Evolutionary conservation across 2,329 filamentous ascomycete genomes (phyloP).

Genomic region (Fusarium irregulare): DNA sequence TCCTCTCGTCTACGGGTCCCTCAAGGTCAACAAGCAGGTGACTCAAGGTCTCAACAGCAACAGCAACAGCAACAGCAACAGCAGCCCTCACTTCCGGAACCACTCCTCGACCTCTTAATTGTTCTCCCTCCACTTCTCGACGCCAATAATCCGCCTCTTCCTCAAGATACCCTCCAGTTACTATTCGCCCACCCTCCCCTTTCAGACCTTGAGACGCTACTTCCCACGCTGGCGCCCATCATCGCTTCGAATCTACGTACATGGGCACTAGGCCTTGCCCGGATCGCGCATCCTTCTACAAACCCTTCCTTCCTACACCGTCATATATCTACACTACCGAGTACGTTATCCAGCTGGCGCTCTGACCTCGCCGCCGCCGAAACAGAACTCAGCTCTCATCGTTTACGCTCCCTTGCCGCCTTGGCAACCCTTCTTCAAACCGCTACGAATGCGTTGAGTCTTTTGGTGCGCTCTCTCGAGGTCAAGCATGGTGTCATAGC

Average conservation of each 20-base stretch:
- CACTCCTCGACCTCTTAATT: slow-evolving; percentile 65
- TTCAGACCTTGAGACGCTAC: slow-evolving; percentile 58
- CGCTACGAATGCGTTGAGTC: slow-evolving; percentile 54
- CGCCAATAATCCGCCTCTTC: slow-evolving; percentile 49
- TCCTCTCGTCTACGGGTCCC: slow-evolving; percentile 44
- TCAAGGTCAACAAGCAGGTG: slow-evolving; percentile 33
- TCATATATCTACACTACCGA: slow-evolving; percentile 61
- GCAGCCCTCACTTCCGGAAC: slow-evolving; percentile 51
- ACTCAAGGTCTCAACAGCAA: slow-evolving; percentile 36
- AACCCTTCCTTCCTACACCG: slow-evolving; percentile 70
- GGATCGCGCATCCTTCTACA: slow-evolving; percentile 61
- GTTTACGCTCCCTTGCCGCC: slow-evolving; percentile 53
- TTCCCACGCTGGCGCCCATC: slow-evolving; percentile 60
- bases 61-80: slow-evolving; percentile 25
- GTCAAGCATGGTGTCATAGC: slow-evolving; percentile 66
- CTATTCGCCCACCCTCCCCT: slow-evolving; percentile 65
- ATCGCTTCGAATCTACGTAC: slow-evolving; percentile 63
- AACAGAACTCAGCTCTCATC: slow-evolving; percentile 51
- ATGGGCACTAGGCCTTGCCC: slow-evolving; percentile 61
- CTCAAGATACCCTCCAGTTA: slow-evolving; percentile 53
- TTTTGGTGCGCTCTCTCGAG: slow-evolving; percentile 64
- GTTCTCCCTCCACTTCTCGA: slow-evolving; percentile 64
- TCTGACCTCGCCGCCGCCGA: slow-evolving; percentile 48
- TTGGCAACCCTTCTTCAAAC: slow-evolving; percentile 55
- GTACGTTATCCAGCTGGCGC: slow-evolving; percentile 54